Evolutionary conservation across 2,329 filamentous ascomycete species (phyloP).

Genomic region (Drechslerella stenobrocha): DNA sequence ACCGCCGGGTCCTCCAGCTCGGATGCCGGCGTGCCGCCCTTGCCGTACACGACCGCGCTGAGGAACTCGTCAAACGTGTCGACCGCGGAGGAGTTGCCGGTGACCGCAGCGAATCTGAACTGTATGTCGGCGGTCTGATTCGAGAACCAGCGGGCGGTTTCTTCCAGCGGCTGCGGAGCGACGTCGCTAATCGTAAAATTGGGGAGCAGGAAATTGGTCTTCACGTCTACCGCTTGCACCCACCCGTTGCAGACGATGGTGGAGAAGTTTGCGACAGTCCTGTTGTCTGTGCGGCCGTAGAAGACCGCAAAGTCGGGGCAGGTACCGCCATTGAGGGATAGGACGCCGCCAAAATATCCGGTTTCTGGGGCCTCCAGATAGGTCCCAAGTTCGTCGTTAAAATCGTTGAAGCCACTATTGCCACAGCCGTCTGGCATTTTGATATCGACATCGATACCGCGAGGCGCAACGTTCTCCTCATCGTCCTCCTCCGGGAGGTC

Average conservation of each 20-base stretch:
- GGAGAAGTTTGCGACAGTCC: constrained; percentile 29
- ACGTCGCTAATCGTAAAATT: constrained; percentile 20
- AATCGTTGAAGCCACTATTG: constrained; percentile 16
- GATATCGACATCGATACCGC: constrained; percentile 25
- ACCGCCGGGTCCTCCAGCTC: constrained; percentile 21
- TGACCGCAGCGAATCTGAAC: constrained; percentile 23
- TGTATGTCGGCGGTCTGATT: constrained; percentile 11
- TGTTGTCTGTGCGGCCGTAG: constrained; percentile 28
- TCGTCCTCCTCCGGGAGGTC: constrained; percentile 65
- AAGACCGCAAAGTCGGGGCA: constrained; percentile 36
- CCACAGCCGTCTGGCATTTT: constrained; percentile 33
- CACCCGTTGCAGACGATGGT: constrained; percentile 34
- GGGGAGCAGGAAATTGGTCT: constrained; percentile 23
- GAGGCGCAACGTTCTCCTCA: constrained; percentile 5
- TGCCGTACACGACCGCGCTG: constrained; percentile 28
- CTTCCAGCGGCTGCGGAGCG: constrained; percentile 7
- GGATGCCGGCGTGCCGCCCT: constrained; percentile 12
- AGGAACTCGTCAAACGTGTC: constrained; percentile 33
- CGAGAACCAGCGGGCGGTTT: constrained; percentile 33
- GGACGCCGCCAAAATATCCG: constrained; percentile 25
- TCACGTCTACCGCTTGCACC: constrained; percentile 17
- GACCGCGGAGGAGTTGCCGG: not conserved
- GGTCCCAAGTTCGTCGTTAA: too few relatives aligned
- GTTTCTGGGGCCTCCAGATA: too few relatives aligned
- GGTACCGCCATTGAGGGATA: not conserved